Evolutionary conservation across 352 stramenopile species (phyloP).

Genomic region (Halophytophthora batemanensis): DNA sequence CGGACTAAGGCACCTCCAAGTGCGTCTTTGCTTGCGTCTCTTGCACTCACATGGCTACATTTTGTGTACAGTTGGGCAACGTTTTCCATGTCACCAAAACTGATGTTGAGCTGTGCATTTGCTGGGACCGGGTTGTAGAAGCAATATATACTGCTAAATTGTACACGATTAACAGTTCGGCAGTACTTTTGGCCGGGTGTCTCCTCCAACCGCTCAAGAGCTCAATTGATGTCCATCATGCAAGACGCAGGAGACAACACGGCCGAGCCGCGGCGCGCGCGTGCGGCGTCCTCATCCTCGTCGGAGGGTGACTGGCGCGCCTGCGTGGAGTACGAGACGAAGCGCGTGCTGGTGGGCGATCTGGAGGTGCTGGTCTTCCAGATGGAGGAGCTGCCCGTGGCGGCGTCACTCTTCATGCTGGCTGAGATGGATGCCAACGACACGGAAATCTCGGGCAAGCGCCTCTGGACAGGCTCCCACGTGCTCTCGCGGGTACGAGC

Average conservation of each 20-base stretch:
- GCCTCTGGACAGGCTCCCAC: conserved; percentile 72
- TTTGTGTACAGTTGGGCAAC: too few species aligned
- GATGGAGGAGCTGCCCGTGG: conserved; percentile 58
- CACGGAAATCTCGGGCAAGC: conserved; percentile 74
- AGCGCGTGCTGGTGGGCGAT: conserved; percentile 38
- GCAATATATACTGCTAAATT: too few species aligned
- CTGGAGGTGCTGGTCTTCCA: conserved; percentile 46
- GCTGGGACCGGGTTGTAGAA: too few species aligned
- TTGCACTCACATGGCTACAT: too few species aligned
- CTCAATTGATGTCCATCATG: too few species aligned
- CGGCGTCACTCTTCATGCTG: conserved; percentile 57
- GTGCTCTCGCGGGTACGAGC: conserved; percentile 44
- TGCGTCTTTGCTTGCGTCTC: too few species aligned
- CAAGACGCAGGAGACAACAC: conserved; percentile 3
- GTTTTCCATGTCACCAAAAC: too few species aligned
- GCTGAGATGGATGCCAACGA: conserved; percentile 57
- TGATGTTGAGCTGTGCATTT: too few species aligned
- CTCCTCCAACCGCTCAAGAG: too few species aligned
- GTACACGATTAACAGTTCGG: too few species aligned
- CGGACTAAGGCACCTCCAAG: conserved; percentile 4
- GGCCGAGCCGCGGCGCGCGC: conserved; percentile 3
- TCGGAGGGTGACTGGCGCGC: conserved; percentile 49
- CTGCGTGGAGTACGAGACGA: conserved; percentile 54
- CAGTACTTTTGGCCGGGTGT: too few species aligned
- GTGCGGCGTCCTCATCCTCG: conserved; percentile 15